Base-by-base conservation (phyloP, 1,139 yeast species). In the Geotrichum fermentans region DNA sequence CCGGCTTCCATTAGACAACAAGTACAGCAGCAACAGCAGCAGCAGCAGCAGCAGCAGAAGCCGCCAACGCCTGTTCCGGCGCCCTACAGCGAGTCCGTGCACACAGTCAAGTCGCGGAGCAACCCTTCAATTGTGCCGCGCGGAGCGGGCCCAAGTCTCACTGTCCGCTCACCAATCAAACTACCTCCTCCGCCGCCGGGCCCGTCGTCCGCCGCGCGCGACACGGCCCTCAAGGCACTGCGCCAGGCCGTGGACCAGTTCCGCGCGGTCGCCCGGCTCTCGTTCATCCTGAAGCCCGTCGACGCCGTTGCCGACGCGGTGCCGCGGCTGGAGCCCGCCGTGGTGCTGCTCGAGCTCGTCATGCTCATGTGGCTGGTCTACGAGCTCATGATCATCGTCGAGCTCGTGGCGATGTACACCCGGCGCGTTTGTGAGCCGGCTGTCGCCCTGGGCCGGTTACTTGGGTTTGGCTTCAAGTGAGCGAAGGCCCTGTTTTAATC, bases 401-500 rank as follows among this genome's bases (percentile, higher is more conserved):
- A 62, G 45, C 58, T 62, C 6, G 40, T 64, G 39, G 58, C 67
- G 4, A 56, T 60, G 11, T 61, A 62, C 11, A 56, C 63, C 32
- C 57, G 56, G 35, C 55, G 64, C 0, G 37, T 62, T 7, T 64
- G 67, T 47, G 55, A 60, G 60, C 68, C 68, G n/a, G 61, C 62
- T 16, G 60, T 64, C 32, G 37, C 64, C 22, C 48, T 63, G 18
- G 61, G 62, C 37, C 56, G 61, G 18, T 28, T 59, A 21, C 18
- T 44, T 5, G 47, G 43, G 29, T 32, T 44, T 16, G 43, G 38
- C 22, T 44, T 38, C 24, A 44, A 38, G 34, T 32, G 22, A 39
- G 13, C n/a, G n/a, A n/a, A n/a, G n/a, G n/a, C n/a, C n/a, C n/a
- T n/a, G n/a, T n/a, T n/a, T 18, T 35, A 7, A 5, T 35, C 17